phyloP scores from a whole-genome alignment of 768 basidiomycete genomes.

The Lactifluus volemus region DNA sequence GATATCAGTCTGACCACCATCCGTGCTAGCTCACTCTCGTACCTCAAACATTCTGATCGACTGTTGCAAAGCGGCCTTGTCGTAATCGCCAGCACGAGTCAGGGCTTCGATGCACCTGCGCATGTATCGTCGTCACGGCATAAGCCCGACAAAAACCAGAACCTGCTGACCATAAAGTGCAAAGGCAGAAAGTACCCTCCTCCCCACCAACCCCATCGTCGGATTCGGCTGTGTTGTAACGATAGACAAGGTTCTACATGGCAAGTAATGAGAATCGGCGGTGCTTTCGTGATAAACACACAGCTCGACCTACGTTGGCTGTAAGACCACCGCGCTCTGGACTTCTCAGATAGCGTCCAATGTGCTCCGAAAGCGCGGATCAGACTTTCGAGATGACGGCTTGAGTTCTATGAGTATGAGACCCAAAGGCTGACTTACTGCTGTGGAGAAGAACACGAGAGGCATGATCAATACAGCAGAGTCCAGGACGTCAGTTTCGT shows the following conservation, averaged over 20 bases:
- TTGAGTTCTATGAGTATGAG: background rate
- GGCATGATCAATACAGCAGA: constrained; percentile 90
- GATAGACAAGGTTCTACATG: constrained; percentile 71
- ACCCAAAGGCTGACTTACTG: constrained; percentile 35
- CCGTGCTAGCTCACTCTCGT: constrained; percentile 8
- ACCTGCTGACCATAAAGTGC: constrained; percentile 57
- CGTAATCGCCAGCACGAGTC: constrained; percentile 77
- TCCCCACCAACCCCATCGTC: constrained; percentile 95
- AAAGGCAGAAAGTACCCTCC: constrained; percentile 91
- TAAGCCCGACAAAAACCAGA: background rate
- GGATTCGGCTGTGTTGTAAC: constrained; percentile 79
- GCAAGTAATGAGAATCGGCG: constrained; percentile 10
- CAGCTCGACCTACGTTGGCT: constrained; percentile 52
- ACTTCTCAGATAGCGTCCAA: constrained; percentile 75
- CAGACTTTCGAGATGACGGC: constrained; percentile 40
- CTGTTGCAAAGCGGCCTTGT: constrained; percentile 51
- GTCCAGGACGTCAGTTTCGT: constrained; percentile 74
- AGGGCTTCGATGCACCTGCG: constrained; percentile 80
- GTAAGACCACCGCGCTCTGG: constrained; percentile 89
- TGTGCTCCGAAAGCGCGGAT: constrained; percentile 83
- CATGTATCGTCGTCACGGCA: background rate
- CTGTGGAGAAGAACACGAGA: constrained; percentile 83
- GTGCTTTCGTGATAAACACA: background rate
- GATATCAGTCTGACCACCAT: background rate
- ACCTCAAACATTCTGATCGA: constrained; percentile 91